Percentiles rank a stretch among this genome's conserved stretches.
These are phyloP conservation scores for Mycocentrospora acerina DNA, from an alignment of 2,329 filamentous ascomycete species.

Conservation along the genomic window DNA sequence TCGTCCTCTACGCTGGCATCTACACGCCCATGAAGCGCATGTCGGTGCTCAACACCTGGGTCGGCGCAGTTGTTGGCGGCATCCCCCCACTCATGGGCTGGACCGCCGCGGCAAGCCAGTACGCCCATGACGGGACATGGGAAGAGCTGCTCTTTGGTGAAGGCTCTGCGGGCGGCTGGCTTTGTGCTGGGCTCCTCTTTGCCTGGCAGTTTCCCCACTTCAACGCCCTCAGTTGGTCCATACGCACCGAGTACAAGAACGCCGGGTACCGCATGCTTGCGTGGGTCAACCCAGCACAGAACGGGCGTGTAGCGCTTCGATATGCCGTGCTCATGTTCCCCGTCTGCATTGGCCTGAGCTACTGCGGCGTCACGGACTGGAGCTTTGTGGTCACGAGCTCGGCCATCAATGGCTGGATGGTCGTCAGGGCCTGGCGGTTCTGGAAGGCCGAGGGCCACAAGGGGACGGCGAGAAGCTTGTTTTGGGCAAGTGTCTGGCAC, in stretches of 20 bases:
- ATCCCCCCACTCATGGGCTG: constrained; percentile 98
- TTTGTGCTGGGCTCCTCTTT: constrained; percentile 80
- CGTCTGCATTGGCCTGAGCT: constrained; percentile 78
- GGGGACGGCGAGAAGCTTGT: constrained; percentile 79
- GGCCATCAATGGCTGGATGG: constrained; percentile 83
- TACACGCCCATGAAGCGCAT: constrained; percentile 93
- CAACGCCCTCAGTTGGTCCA: constrained; percentile 87
- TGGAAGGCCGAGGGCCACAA: constrained; percentile 76
- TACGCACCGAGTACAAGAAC: constrained; percentile 82
- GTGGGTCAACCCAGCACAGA: constrained; percentile 84
- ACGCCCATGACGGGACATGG: constrained; percentile 66
- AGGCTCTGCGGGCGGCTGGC: constrained; percentile 76
- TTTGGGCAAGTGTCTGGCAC: constrained; percentile 99
- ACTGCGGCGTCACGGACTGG: constrained; percentile 79
- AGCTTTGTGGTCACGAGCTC: constrained; percentile 79
- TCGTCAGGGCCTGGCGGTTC: constrained; percentile 76
- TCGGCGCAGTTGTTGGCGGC: constrained; percentile 86
- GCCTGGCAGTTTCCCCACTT: constrained; percentile 99
- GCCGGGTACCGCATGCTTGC: constrained; percentile 72
- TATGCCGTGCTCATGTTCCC: constrained; percentile 87
- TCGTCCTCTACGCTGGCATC: constrained; percentile 82
- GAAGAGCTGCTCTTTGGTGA: constrained; percentile 74
- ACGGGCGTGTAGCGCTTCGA: constrained; percentile 81
- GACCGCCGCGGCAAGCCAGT: constrained; percentile 90
- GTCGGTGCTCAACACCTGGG: constrained; percentile 88